A percentile compares a stretch with the other conserved stretches of the same genome.
Conservation (phyloP, 805 yeast species). For the Saturnispora bothae region DNA sequence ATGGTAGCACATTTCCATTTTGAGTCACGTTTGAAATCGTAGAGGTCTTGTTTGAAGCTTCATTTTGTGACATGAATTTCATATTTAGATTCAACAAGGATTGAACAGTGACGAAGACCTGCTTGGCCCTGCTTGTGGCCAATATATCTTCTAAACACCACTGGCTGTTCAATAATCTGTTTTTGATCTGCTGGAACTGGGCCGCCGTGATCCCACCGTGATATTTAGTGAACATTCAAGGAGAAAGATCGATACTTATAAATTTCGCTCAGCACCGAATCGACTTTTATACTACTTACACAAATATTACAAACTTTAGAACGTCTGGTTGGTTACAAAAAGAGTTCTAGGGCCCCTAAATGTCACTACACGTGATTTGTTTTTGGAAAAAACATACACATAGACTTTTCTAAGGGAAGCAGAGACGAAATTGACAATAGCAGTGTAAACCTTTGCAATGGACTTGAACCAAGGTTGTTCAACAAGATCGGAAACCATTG, state of each 20-base stretch:
- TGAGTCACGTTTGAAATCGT: no score
- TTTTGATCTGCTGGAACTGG: conserved; percentile 10
- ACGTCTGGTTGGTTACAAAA: no score
- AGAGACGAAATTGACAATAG: conserved; percentile 10
- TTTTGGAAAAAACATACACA: no score
- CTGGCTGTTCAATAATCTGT: conserved; percentile 10
- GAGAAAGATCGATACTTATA: no score
- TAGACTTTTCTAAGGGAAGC: no score
- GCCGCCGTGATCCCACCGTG: not conserved
- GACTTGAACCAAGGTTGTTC: not conserved
- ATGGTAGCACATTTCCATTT: no score
- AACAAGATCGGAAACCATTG: not conserved
- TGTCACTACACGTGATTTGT: no score
- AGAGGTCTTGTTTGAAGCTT: no score
- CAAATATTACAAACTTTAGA: no score
- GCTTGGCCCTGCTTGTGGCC: conserved; percentile 20
- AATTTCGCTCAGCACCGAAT: no score
- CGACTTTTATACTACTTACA: no score
- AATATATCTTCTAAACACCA: conserved; percentile 24
- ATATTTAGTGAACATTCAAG: conserved; percentile 1
- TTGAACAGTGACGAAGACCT: conserved; percentile 21
- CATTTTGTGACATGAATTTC: conserved; percentile 16
- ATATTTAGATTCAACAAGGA: conserved; percentile 14
- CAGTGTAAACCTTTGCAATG: not conserved
- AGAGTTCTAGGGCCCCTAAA: no score